Base-by-base conservation (phyloP, 345 rosid species). In the Linum usitatissimum region DNA sequence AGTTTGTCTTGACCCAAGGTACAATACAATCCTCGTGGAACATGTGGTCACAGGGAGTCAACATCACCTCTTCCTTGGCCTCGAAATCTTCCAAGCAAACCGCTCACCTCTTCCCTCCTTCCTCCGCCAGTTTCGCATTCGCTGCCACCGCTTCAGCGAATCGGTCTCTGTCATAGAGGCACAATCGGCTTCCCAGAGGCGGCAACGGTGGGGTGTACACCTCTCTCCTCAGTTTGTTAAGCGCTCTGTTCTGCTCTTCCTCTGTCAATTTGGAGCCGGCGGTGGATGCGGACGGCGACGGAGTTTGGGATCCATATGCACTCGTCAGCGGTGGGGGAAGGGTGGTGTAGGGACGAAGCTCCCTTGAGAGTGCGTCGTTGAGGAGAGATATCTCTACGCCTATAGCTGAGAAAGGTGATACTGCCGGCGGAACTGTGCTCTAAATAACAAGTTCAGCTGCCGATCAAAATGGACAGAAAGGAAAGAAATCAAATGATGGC, bases 81-180 rank as follows among this genome's bases (percentile, higher is more conserved):
- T 81, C 86, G 30, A 91, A 91, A 69, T 91, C 95, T 59, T 91
- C 98, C 69, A 91, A 78, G 74, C 98, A 88, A 69, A 91, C 72
- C 0, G 79, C 75, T 55, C 98, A 86, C 28, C 81, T 73, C 75
- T 80, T 83, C 0, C 71, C 80, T 4, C 81, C 90, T 4, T 86
- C 88, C 15, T 84, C 81, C 13, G 51, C 66, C 42, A 61, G 64
- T 6, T 49, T 62, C n/a, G 21, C 57, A 70, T 18, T 61, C 3
- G 17, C 31, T 4, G 15, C 53, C 14, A 55, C 56, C 19, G 63
- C 45, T 15, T 10, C 55, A 10, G 72, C 69, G 8, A 67, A 45
- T 45, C 51, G 66, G 51, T 79, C 80, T 68, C 86, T 70, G 66
- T 86, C 88, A 65, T 86, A 91, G 57, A 76, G 64, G 70, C 75